Percentiles rank a stretch among this genome's conserved stretches.
These are phyloP conservation scores for Mycocentrospora acerina DNA, from an alignment of 2,329 filamentous ascomycete genomes.

Conservation along the genomic window DNA sequence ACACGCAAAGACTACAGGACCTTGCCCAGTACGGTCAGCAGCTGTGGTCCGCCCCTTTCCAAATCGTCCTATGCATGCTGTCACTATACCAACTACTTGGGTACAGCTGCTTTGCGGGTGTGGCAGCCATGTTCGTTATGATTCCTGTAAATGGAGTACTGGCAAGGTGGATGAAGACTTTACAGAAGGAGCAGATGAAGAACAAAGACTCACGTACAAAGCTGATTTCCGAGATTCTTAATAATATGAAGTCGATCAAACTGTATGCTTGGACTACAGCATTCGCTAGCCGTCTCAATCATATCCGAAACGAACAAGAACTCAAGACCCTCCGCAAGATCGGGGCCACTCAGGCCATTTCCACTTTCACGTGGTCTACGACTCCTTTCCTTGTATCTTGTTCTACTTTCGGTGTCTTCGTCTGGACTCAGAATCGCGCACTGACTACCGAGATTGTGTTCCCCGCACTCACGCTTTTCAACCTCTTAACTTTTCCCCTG, in stretches of 20 bases:
- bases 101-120: slow-evolving; percentile 90
- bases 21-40: slow-evolving; percentile 94
- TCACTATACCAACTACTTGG: slow-evolving; percentile 96
- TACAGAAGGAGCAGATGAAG: slow-evolving; percentile 98
- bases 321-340: slow-evolving; percentile 95
- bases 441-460: slow-evolving; percentile 95
- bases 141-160: slow-evolving; percentile 94
- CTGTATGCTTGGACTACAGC: slow-evolving; percentile 96
- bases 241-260: slow-evolving; percentile 99
- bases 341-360: slow-evolving; percentile 87
- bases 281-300: slow-evolving; percentile 96
- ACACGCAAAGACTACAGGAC: slow-evolving; percentile 92
- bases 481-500: slow-evolving; percentile 91
- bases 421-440: slow-evolving; percentile 76
- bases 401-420: slow-evolving; percentile 92
- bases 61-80: slow-evolving; percentile 92
- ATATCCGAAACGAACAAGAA: slow-evolving; percentile 93
- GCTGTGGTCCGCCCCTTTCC: slow-evolving; percentile 94
- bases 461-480: slow-evolving; percentile 89
- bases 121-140: slow-evolving; percentile 95
- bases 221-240: slow-evolving; percentile 94
- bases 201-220: slow-evolving; percentile 95
- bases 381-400: slow-evolving; percentile 98
- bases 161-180: slow-evolving; percentile 85
- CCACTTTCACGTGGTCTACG: slow-evolving; percentile 97